These are phyloP conservation scores for Silene vulgaris DNA, from an alignment of 179 eudicot species.

Conservation along the genomic window DNA sequence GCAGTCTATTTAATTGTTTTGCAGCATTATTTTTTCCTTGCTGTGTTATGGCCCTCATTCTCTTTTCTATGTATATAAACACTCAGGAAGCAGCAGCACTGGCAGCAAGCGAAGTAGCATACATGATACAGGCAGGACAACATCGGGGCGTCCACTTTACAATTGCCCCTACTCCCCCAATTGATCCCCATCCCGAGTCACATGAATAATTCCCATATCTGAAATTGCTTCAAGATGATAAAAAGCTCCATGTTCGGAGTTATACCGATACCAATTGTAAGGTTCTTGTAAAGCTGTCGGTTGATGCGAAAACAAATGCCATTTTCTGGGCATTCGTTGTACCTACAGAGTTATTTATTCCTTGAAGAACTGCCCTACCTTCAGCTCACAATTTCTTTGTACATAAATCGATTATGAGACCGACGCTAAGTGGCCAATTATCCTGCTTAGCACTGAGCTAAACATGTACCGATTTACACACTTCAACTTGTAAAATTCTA, in stretches of 20 bases:
- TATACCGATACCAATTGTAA: neutral
- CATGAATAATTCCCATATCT: constrained; percentile 25
- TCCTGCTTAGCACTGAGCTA: neutral
- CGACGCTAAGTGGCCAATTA: neutral
- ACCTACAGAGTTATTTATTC: constrained; percentile 5
- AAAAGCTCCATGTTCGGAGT: neutral
- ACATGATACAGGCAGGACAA: constrained; percentile 65
- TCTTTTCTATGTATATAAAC: neutral
- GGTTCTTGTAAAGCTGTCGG: constrained; percentile 20
- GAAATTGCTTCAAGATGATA: neutral
- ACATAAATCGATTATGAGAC: constrained; percentile 19
- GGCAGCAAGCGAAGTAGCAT: constrained; percentile 76
- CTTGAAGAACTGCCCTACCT: constrained; percentile 16
- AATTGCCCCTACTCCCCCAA: constrained; percentile 49
- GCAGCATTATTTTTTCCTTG: neutral
- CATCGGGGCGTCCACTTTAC: constrained; percentile 62
- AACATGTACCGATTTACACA: neutral
- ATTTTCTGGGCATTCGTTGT: constrained; percentile 14
- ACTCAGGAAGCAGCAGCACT: constrained; percentile 73
- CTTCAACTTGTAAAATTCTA: constrained; percentile 1
- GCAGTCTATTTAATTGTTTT: too few species aligned
- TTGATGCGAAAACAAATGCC: constrained; percentile 16
- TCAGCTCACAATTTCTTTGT: constrained; percentile 20
- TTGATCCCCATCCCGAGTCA: constrained; percentile 41
- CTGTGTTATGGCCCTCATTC: neutral